Conservation (phyloP, 1,284 basidiomycete genomes). For the Cryptococcus floricola region DNA sequence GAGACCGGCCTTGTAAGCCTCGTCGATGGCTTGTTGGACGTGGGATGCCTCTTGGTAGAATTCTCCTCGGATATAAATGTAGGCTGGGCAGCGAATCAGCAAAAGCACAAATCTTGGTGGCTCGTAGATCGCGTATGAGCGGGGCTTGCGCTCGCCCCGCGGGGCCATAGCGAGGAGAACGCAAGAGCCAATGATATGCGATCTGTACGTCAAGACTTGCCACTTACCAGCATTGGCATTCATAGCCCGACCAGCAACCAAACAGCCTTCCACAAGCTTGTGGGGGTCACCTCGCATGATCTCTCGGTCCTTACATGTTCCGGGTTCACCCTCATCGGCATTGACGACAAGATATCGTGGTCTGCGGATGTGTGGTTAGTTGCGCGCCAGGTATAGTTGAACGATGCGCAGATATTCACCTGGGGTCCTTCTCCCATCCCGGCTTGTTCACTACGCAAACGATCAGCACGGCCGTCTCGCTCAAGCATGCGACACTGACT, state of each 20-base stretch:
- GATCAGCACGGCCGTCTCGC: not conserved
- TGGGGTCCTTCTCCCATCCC: constrained; percentile 89
- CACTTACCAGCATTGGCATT: constrained; percentile 74
- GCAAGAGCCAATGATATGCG: too few species aligned
- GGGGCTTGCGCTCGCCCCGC: not conserved
- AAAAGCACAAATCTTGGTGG: not conserved
- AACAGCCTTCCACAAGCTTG: constrained; percentile 95
- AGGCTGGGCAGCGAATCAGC: constrained; percentile 55
- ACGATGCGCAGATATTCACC: constrained; percentile 52
- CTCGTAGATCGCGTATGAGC: not conserved
- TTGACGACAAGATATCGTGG: constrained; percentile 97
- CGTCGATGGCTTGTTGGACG: constrained; percentile 89
- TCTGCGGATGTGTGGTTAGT: constrained; percentile 46
- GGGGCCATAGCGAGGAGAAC: not conserved
- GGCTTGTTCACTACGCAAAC: constrained; percentile 72
- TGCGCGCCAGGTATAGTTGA: not conserved
- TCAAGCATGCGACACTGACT: constrained; percentile 55
- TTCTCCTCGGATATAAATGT: constrained; percentile 99
- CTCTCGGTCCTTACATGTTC: constrained; percentile 96
- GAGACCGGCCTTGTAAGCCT: constrained; percentile 89
- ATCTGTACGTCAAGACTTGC: too few species aligned
- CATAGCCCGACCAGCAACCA: constrained; percentile 96
- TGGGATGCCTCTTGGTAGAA: constrained; percentile 94
- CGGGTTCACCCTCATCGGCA: constrained; percentile 97
- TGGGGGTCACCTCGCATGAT: constrained; percentile 97